Base-by-base conservation (phyloP, 192 early-diverging fungal species). In the Rhizoclosmatium sp. region DNA sequence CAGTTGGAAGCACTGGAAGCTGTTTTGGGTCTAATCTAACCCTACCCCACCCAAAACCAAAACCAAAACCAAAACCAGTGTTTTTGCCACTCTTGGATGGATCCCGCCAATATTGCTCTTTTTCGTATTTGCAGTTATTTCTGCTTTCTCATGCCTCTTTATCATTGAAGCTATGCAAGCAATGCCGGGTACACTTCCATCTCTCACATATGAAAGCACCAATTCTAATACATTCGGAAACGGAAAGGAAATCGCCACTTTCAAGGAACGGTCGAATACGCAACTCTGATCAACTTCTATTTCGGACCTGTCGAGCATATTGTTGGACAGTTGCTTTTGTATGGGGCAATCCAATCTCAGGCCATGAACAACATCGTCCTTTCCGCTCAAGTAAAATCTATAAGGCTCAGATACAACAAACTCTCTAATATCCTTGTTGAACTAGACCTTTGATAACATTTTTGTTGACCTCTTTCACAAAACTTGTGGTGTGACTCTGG, bases 141-240 rank as follows among this genome's bases (percentile, higher is more conserved):
- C 85, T 12, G 80, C 83, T 16, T 79, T 90, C 49, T 68, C 82
- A 40, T 71, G 77, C 2, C 78, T 90, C 40, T 90, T 90, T 71
- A 87, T 86, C 44, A 84, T 90, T 70, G 89, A 90, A 75, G 83
- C 84, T 19, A 90, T 90, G 86, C 89, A 90, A 80, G 84, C 84
- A 49, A 80, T 90, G 40, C 89, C 89, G 2, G 89, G 89, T 31
- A 87, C 85, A 61, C 76, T 76, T 49, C 81, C 87, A 51, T 89
- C 86, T 49, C 83, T 88, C 74, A 21, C 39, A 68, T 68, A 7
- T 54, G 51, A 54, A 12, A 7, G 5, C 51, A 7, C 51, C 51
- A 7, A 54, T 12, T 16, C 51, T 7, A 12, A 16, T 16, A 16
- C 51, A 54, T 16, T 12, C 51, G 16, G 14, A 62, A 0, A 56